Percentiles rank a stretch among this genome's conserved stretches.
Evolutionary conservation across 2,329 filamentous ascomycete genomes (phyloP).

Genomic region (Huntiella moniliformis): DNA sequence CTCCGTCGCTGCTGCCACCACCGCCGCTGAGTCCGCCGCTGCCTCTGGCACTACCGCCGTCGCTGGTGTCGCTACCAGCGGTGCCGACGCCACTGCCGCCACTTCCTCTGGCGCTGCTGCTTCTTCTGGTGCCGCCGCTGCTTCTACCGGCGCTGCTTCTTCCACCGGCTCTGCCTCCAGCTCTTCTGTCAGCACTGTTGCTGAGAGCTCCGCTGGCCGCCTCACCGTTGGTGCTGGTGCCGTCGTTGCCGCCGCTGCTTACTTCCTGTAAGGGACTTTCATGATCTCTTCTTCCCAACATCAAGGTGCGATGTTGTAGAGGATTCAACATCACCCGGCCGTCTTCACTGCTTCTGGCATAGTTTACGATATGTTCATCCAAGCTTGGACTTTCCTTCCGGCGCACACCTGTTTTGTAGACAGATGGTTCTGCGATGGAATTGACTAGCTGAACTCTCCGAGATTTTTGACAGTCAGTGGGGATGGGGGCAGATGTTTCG

Average conservation of each 20-base stretch:
- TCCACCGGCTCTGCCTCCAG: not conserved
- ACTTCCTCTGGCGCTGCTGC: not conserved
- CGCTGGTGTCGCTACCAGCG: not conserved
- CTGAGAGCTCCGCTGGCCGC: not conserved
- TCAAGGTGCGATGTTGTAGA: too few species aligned
- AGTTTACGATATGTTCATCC: too few species aligned
- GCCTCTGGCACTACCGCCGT: constrained; percentile 5
- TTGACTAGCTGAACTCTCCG: not conserved
- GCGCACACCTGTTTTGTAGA: too few species aligned
- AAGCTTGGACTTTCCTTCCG: too few species aligned
- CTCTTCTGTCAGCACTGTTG: not conserved
- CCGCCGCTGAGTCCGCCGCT: constrained; percentile 12
- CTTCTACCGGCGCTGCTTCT: not conserved
- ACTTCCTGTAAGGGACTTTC: too few species aligned
- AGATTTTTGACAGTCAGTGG: too few species aligned
- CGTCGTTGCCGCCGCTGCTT: constrained; percentile 12
- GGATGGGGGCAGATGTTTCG: not conserved
- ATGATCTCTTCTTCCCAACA: too few species aligned
- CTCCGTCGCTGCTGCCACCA: constrained; percentile 11
- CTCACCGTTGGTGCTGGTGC: constrained; percentile 1
- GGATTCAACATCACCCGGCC: too few species aligned
- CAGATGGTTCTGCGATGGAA: not conserved
- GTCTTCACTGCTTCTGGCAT: too few species aligned
- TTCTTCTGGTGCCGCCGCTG: not conserved
- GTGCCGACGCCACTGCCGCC: not conserved